These are phyloP conservation scores for Penicillium chermesinum DNA, from an alignment of 495 filamentous ascomycete genomes.

Conservation along the genomic window DNA sequence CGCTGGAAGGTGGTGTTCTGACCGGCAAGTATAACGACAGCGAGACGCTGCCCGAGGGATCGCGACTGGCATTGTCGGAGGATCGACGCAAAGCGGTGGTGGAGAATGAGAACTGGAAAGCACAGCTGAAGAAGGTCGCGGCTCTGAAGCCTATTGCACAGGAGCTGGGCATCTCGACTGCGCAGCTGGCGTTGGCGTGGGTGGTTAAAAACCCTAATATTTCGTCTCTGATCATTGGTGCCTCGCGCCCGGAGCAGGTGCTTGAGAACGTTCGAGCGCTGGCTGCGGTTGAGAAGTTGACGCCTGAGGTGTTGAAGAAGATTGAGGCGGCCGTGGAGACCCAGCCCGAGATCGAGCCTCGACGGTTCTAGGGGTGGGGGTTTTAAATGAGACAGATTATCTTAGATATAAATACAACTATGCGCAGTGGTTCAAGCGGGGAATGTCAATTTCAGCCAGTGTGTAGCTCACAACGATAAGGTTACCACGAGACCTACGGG, in stretches of 20 bases:
- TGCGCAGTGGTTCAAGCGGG: too few relatives aligned
- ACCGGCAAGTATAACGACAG: conserved; percentile 78
- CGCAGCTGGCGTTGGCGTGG: conserved; percentile 72
- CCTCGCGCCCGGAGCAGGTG: conserved; percentile 66
- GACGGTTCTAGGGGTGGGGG: conserved; percentile 23
- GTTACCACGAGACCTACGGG: too few relatives aligned
- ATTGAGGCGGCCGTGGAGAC: conserved; percentile 64
- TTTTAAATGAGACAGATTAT: too few relatives aligned
- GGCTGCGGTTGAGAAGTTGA: conserved; percentile 55
- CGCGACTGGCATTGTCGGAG: conserved; percentile 37
- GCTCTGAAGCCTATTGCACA: conserved; percentile 60
- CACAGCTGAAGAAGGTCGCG: conserved; percentile 21
- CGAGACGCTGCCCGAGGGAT: conserved; percentile 28
- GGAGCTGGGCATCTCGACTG: conserved; percentile 57
- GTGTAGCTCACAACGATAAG: too few relatives aligned
- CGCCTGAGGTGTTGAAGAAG: conserved; percentile 60
- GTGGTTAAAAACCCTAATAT: conserved; percentile 72
- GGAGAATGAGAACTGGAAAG: conserved; percentile 16
- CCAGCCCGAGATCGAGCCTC: conserved; percentile 45
- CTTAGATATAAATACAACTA: too few relatives aligned
- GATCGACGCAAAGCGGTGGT: conserved; percentile 26
- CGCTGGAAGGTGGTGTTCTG: conserved; percentile 66
- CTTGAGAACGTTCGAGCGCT: conserved; percentile 64
- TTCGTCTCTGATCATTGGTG: conserved; percentile 71
- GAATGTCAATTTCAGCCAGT: too few relatives aligned